A percentile compares a stretch with the other conserved stretches of the same genome.
phyloP scores from a whole-genome alignment of 768 basidiomycete species.

The Mycena metata region DNA sequence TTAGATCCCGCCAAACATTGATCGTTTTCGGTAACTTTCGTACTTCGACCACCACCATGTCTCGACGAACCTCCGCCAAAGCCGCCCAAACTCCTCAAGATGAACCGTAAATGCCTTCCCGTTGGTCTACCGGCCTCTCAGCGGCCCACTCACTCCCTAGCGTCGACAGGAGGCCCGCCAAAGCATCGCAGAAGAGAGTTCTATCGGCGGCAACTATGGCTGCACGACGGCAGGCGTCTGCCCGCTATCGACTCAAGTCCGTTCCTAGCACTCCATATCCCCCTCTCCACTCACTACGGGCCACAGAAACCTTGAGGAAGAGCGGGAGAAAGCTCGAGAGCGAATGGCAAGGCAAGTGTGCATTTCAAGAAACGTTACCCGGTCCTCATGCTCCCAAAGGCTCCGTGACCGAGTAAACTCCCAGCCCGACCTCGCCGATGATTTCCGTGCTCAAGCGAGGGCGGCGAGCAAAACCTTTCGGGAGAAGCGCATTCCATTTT shows the following conservation, averaged over 20 bases:
- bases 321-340: not conserved
- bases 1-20: no score
- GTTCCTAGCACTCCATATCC: not conserved
- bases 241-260: not conserved
- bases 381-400: not conserved
- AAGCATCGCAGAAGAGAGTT: not conserved
- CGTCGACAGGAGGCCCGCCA: no score
- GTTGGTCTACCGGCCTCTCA: no score
- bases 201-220: not conserved
- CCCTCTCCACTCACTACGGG: not conserved
- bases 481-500: not conserved
- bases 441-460: not conserved
- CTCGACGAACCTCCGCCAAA: no score
- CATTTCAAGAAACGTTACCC: no score
- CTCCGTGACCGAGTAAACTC: not conserved
- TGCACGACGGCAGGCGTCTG: not conserved
- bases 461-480: not conserved
- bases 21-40: no score
- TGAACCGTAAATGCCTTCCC: no score
- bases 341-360: not conserved
- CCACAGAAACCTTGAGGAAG: constrained; percentile 4
- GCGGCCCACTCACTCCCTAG: not conserved
- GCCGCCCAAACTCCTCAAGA: no score
- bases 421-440: not conserved
- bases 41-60: no score